Evolutionary conservation across 2,329 filamentous ascomycete genomes (phyloP).

Genomic region (Colletotrichum lentis): DNA sequence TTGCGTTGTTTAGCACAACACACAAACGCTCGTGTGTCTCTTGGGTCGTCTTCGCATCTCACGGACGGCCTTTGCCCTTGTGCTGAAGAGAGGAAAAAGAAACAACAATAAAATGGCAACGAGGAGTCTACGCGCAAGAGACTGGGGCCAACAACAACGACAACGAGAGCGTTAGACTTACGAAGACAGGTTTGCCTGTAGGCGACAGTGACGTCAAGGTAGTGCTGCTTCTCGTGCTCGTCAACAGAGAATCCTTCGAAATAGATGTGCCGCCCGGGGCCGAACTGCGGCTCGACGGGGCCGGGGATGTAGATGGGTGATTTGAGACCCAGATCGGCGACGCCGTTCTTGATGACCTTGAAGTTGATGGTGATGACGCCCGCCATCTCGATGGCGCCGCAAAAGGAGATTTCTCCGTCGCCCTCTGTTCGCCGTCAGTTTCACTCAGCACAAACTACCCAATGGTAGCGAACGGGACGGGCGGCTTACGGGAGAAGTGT

Average conservation of each 20-base stretch:
- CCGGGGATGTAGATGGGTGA: conserved; percentile 86
- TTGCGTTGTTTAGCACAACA: neutral
- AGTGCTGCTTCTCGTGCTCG: conserved; percentile 87
- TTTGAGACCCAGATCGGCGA: conserved; percentile 78
- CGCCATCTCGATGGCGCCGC: conserved; percentile 92
- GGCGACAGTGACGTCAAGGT: conserved; percentile 84
- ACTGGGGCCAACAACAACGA: neutral
- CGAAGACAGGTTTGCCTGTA: conserved; percentile 82
- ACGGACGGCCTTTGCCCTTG: neutral
- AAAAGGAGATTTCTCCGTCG: conserved; percentile 90
- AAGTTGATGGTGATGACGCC: conserved; percentile 92
- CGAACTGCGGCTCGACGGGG: conserved; percentile 87
- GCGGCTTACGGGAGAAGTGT: conserved; percentile 73
- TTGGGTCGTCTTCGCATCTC: neutral
- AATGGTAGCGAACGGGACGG: neutral
- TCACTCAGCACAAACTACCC: neutral
- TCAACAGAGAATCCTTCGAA: conserved; percentile 94
- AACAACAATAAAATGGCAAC: no score
- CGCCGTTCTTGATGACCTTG: conserved; percentile 82
- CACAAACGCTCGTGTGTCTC: neutral
- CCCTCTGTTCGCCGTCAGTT: conserved; percentile 62
- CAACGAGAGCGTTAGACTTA: conserved; percentile 39
- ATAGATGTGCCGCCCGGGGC: conserved; percentile 80
- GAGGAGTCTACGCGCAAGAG: no score
- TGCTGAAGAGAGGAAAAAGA: neutral